Evolutionary conservation across 73 alveolate genomes (phyloP), one percentile per base, ranked within the genome.

Genomic region (Symbiodinium natans): DNA sequence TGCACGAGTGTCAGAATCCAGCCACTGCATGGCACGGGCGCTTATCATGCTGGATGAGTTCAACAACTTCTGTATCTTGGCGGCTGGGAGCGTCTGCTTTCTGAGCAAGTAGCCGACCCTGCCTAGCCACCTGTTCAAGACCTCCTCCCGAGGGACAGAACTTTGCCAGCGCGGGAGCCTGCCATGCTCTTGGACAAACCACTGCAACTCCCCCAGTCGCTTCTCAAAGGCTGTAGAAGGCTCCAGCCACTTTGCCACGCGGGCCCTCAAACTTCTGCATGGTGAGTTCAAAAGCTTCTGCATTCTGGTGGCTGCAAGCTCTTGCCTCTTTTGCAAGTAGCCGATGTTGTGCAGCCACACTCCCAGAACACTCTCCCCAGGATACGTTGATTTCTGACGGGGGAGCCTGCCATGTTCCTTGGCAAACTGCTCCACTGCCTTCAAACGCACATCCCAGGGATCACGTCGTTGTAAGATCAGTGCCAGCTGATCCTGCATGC

Each of bases 261-360:
- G 97, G 17, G 25, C 34, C 13, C 89, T 88, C 15, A 90, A 2
- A 19, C 42, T 6, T 15, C n/a, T 31, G 1, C n/a, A 17, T 31
- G 89, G 3, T 3, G 97, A 5, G 7, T 54, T 40, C 25, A 71
- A n/a, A 23, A 90, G 80, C 33, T n/a, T 27, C 40, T 71, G 40
- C 40, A 90, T 0, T 31, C 80, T 29, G 34, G 34, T 54, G 36
- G 39, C 41, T 1, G 54, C 39, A n/a, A 71, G 29, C 40, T 2
- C 2, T 0, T 42, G n/a, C 23, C 0, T 0, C 15, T 13, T 27
- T 19, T 71, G 4, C 3, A 0, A 1, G 38, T 0, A 0, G 31
- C 42, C 43, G 11, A 29, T 48, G 39, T 68, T 38, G n/a, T 15
- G 34, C 74, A 71, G 77, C 97, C 97, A 90, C 5, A 0, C 13